Conservation (phyloP, 2,329 filamentous ascomycete genomes). For the Aspergillus chevalieri region DNA sequence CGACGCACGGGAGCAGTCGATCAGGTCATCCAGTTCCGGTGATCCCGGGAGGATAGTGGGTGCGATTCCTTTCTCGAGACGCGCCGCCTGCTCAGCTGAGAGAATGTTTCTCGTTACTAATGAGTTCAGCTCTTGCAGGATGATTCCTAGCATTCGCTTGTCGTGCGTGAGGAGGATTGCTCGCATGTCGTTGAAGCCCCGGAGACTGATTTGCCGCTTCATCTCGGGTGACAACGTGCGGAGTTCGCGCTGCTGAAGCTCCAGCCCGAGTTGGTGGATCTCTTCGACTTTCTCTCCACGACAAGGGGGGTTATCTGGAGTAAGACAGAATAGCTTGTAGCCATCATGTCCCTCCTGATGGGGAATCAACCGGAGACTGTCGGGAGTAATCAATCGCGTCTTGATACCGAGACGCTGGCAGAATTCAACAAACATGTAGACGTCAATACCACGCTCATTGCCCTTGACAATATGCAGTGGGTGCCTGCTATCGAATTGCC, state of each 20-base stretch:
- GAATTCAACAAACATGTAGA: neutral
- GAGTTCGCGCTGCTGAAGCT: constrained; percentile 26
- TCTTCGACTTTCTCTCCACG: constrained; percentile 12
- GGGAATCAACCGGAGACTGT: constrained; percentile 1
- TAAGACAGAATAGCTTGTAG: constrained; percentile 9
- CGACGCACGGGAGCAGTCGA: constrained; percentile 1
- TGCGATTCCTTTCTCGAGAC: constrained; percentile 15
- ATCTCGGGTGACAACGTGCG: constrained; percentile 14
- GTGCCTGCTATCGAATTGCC: neutral
- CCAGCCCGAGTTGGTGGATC: constrained; percentile 19
- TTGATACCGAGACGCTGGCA: neutral
- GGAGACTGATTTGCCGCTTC: constrained; percentile 16
- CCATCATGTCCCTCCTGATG: neutral
- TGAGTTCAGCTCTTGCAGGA: constrained; percentile 18
- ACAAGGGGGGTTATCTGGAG: neutral
- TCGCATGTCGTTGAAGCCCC: constrained; percentile 27
- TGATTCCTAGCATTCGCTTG: constrained; percentile 27
- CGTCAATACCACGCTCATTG: neutral
- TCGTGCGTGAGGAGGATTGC: constrained; percentile 24
- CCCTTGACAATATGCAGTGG: neutral
- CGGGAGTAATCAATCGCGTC: neutral
- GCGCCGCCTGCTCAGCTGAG: constrained; percentile 10
- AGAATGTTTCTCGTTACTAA: constrained; percentile 17
- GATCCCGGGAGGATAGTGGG: constrained; percentile 22
- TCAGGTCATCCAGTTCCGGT: constrained; percentile 11